Conservation (phyloP, 2,329 filamentous ascomycete genomes). For the Sporothrix protearum region DNA sequence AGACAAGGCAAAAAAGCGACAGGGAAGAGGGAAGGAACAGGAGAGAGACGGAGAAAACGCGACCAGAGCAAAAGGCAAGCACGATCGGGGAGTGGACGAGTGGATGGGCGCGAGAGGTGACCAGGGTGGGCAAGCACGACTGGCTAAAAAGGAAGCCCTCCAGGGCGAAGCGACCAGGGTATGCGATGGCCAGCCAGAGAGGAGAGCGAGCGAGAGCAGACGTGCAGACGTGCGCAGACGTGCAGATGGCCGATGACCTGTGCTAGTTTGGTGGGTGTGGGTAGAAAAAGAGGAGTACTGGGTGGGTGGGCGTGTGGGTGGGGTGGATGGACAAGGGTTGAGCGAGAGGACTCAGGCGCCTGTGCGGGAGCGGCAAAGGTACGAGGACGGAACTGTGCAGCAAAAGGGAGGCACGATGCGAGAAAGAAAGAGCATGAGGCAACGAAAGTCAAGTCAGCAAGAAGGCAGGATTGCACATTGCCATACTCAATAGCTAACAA, state of each 20-base stretch:
- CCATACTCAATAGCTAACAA: background rate
- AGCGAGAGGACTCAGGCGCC: slow-evolving; percentile 20
- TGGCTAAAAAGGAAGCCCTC: slow-evolving; percentile 28
- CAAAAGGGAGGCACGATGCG: background rate
- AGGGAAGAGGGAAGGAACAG: slow-evolving; percentile 16
- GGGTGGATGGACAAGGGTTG: slow-evolving; percentile 21
- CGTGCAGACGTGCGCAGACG: slow-evolving; percentile 9
- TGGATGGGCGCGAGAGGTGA: slow-evolving; percentile 22
- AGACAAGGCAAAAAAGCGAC: slow-evolving; percentile 32
- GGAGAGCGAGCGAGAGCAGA: background rate
- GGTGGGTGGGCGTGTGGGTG: slow-evolving; percentile 21
- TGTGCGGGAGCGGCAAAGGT: slow-evolving; percentile 24
- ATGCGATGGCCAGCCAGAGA: slow-evolving; percentile 22
- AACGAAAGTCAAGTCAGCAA: slow-evolving; percentile 1
- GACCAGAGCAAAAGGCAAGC: slow-evolving; percentile 15
- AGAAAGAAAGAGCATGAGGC: slow-evolving; percentile 1
- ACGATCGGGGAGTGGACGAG: background rate
- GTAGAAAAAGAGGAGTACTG: slow-evolving; percentile 17
- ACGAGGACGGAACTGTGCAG: background rate
- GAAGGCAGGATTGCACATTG: background rate
- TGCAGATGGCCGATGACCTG: slow-evolving; percentile 20
- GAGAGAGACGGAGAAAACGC: slow-evolving; percentile 18
- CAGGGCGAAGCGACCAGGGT: slow-evolving; percentile 22
- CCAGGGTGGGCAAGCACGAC: slow-evolving; percentile 26
- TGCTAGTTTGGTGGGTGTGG: slow-evolving; percentile 19